Percentiles rank a stretch among this genome's conserved stretches.
Evolutionary conservation across 139 green algal species (phyloP).

Genomic region (Zygnema circumcarinatum): DNA sequence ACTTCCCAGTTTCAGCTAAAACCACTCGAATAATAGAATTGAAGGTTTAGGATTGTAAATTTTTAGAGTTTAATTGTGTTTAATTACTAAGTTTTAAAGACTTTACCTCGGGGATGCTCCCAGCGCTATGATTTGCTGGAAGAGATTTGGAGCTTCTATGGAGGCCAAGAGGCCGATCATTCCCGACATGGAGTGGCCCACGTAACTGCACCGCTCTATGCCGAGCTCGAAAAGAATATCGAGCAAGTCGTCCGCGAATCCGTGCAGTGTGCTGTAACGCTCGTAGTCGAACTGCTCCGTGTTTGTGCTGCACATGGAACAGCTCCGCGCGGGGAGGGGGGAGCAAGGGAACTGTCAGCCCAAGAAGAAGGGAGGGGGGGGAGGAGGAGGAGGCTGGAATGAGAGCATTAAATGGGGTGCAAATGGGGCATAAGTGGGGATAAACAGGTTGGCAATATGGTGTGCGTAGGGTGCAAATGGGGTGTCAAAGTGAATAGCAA

Average conservation of each 20-base stretch:
- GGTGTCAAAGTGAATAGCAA: too few species aligned
- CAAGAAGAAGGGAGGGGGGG: not conserved
- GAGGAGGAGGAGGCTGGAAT: not conserved
- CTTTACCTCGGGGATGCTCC: conserved; percentile 32
- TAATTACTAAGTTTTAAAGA: too few species aligned
- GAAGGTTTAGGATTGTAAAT: too few species aligned
- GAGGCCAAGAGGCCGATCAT: conserved; percentile 32
- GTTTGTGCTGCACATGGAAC: conserved; percentile 21
- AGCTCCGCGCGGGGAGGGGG: not conserved
- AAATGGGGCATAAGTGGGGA: too few species aligned
- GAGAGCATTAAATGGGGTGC: too few species aligned
- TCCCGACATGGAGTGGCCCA: conserved; percentile 18
- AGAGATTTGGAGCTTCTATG: conserved; percentile 1
- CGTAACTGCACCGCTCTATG: conserved; percentile 23
- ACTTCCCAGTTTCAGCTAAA: too few species aligned
- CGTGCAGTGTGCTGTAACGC: conserved; percentile 31
- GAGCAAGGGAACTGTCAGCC: not conserved
- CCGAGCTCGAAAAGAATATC: conserved; percentile 18
- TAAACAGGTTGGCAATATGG: too few species aligned
- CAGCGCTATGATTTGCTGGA: conserved; percentile 40
- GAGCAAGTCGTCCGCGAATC: conserved; percentile 41
- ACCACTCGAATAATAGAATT: too few species aligned
- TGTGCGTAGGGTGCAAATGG: too few species aligned
- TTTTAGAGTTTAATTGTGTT: too few species aligned
- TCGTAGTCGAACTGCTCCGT: conserved; percentile 22